phyloP scores from a whole-genome alignment of 805 yeast species.

The Nakazawaea holstii region DNA sequence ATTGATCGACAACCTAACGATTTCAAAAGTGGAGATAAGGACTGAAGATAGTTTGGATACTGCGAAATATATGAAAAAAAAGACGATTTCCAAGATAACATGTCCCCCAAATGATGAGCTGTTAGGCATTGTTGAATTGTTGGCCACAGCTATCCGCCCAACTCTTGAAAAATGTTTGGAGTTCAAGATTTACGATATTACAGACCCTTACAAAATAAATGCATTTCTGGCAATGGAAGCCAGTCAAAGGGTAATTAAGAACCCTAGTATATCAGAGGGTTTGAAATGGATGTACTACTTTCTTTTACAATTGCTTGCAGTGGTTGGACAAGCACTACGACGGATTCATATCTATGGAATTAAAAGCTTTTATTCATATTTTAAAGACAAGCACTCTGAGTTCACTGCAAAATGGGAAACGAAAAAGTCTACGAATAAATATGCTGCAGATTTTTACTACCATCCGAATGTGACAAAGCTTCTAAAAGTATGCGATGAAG shows the following conservation, averaged over 20 bases:
- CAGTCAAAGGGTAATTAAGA: conserved; percentile 48
- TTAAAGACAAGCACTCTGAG: conserved; percentile 51
- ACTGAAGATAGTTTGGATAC: conserved; percentile 84
- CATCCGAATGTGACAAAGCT: conserved; percentile 42
- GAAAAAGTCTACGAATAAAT: conserved; percentile 57
- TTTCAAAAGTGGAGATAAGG: conserved; percentile 77
- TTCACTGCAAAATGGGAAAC: conserved; percentile 51
- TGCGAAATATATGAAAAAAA: conserved; percentile 67
- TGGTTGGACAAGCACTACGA: conserved; percentile 66
- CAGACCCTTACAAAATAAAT: conserved; percentile 64
- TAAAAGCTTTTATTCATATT: conserved; percentile 65
- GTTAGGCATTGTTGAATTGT: conserved; percentile 43
- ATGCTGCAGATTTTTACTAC: conserved; percentile 56
- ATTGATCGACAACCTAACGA: conserved; percentile 65
- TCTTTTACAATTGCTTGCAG: conserved; percentile 55
- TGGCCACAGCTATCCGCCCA: conserved; percentile 66
- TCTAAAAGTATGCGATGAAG: conserved; percentile 36
- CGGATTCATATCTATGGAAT: conserved; percentile 80
- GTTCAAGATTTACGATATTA: conserved; percentile 54
- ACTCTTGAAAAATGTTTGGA: conserved; percentile 58
- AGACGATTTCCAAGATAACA: conserved; percentile 53
- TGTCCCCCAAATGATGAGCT: conserved; percentile 54
- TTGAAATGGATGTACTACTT: conserved; percentile 68
- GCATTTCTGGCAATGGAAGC: conserved; percentile 69
- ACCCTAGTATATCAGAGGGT: conserved; percentile 58